These are phyloP conservation scores for Neurospora sp. DNA, from an alignment of 495 filamentous ascomycete genomes.

Conservation along the genomic window DNA sequence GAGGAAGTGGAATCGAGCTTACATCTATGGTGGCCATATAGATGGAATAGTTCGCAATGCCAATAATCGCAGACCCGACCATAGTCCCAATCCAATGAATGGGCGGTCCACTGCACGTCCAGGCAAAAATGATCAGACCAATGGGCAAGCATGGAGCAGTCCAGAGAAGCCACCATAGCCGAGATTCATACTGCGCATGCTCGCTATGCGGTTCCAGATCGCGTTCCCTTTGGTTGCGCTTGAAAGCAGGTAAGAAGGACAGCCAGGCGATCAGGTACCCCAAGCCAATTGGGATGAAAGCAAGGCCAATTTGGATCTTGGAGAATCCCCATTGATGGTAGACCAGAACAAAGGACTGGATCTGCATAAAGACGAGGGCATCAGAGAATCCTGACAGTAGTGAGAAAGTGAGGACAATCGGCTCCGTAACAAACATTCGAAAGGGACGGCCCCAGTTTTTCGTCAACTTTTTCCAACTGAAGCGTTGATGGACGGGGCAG, in stretches of 20 bases:
- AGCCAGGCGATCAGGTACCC: slow-evolving; percentile 57
- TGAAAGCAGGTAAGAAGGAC: slow-evolving; percentile 54
- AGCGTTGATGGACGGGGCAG: slow-evolving; percentile 33
- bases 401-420: slow-evolving; percentile 63
- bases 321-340: slow-evolving; percentile 56
- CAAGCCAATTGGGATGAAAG: slow-evolving; percentile 53
- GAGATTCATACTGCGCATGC: slow-evolving; percentile 48
- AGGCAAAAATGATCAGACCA: slow-evolving; percentile 60
- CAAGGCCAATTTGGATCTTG: slow-evolving; percentile 43
- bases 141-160: slow-evolving; percentile 56
- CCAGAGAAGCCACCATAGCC: slow-evolving; percentile 48
- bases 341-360: slow-evolving; percentile 55
- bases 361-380: slow-evolving; percentile 73
- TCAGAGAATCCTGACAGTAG: slow-evolving; percentile 68
- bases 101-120: slow-evolving; percentile 52
- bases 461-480: slow-evolving; percentile 45
- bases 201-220: slow-evolving; percentile 45
- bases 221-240: slow-evolving; percentile 43
- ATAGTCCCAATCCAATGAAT: slow-evolving; percentile 53
- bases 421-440: slow-evolving; percentile 67
- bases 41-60: slow-evolving; percentile 60
- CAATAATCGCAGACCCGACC: slow-evolving; percentile 50
- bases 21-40: slow-evolving; percentile 72
- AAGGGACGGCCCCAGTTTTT: slow-evolving; percentile 62
- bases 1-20: background rate